These are phyloP conservation scores for Furcasterigmium furcatum DNA, from an alignment of 2,329 filamentous ascomycete genomes.

Conservation along the genomic window DNA sequence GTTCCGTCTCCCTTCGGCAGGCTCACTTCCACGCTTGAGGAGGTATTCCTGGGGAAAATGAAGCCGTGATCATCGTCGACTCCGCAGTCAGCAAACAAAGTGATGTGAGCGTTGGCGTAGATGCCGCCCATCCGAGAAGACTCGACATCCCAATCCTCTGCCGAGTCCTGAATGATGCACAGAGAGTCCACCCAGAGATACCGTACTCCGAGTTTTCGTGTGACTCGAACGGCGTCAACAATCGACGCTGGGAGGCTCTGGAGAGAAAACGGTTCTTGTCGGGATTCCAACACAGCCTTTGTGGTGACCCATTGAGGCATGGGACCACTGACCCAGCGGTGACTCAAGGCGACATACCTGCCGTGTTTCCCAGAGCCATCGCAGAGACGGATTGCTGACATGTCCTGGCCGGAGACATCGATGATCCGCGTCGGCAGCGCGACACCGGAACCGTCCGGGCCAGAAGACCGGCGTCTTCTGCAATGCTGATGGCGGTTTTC, in stretches of 20 bases:
- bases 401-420: background rate
- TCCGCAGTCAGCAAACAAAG: too few relatives aligned
- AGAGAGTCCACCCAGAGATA: constrained; percentile 22
- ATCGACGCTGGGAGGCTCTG: constrained; percentile 10
- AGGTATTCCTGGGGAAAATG: background rate
- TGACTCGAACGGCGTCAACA: constrained; percentile 12
- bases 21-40: background rate
- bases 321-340: constrained; percentile 16
- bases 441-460: too few relatives aligned
- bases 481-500: too few relatives aligned
- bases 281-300: background rate
- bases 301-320: background rate
- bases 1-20: too few relatives aligned
- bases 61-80: background rate
- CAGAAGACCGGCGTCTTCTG: too few relatives aligned
- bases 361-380: too few relatives aligned
- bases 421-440: too few relatives aligned
- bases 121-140: constrained; percentile 8
- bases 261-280: background rate
- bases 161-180: constrained; percentile 18
- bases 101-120: background rate
- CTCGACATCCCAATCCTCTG: constrained; percentile 13
- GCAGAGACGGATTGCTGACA: too few relatives aligned
- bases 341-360: constrained; percentile 14
- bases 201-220: constrained; percentile 7